phyloP scores from a whole-genome alignment of 805 yeast genomes.

The Pachysolen tannophilus region DNA sequence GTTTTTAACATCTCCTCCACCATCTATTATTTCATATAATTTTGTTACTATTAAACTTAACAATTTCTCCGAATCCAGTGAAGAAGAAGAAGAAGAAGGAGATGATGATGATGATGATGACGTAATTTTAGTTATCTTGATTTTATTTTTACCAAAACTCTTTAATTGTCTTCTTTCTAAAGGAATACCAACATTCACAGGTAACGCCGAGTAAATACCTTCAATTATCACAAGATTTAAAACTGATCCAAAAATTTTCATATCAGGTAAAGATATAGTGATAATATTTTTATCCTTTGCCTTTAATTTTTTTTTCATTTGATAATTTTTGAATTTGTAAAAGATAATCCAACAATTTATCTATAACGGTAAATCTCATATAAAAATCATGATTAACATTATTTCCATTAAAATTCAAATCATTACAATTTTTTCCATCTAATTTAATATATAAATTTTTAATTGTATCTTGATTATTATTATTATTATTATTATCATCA shows the following conservation, averaged over 20 bases:
- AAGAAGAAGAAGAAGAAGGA: no score
- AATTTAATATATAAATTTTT: not conserved
- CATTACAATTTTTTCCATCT: not conserved
- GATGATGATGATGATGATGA: no score
- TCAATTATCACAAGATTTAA: conserved; percentile 58
- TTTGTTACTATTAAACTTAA: conserved; percentile 18
- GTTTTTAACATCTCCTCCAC: conserved; percentile 41
- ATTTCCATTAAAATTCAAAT: conserved; percentile 10
- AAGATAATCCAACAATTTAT: conserved; percentile 28
- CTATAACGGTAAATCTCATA: conserved; percentile 21
- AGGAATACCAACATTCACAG: conserved; percentile 54
- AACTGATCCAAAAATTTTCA: conserved; percentile 62
- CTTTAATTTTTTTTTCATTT: conserved; percentile 14
- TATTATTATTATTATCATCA: no score
- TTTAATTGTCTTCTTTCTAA: conserved; percentile 50
- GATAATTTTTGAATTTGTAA: conserved; percentile 31
- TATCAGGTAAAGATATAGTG: conserved; percentile 76
- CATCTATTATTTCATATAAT: conserved; percentile 27
- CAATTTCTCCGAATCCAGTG: conserved; percentile 11
- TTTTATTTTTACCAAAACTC: conserved; percentile 29
- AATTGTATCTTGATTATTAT: no score
- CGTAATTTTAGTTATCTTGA: conserved; percentile 15
- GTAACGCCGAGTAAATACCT: conserved; percentile 62
- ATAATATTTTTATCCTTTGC: conserved; percentile 29
- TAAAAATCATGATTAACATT: conserved; percentile 3